Evolutionary conservation across 2,329 filamentous ascomycete species (phyloP).

Genomic region (Ascosphaera apis): DNA sequence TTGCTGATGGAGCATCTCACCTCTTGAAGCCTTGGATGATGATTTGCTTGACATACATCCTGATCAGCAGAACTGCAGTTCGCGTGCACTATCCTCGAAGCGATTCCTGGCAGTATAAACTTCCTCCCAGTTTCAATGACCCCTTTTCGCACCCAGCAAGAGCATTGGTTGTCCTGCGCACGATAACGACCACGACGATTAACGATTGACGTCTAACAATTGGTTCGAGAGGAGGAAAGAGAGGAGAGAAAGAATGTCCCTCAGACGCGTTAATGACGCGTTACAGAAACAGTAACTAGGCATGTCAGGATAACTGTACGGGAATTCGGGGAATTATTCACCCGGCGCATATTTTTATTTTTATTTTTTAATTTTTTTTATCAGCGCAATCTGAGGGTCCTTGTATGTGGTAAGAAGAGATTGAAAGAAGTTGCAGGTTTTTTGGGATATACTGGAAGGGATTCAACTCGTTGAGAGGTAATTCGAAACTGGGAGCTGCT

Average conservation of each 20-base stretch:
- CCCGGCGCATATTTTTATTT: not conserved
- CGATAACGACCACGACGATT: not conserved
- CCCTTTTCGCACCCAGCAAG: not conserved
- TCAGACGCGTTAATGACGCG: slow-evolving; percentile 10
- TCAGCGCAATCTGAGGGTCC: too few species aligned
- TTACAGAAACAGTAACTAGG: not conserved
- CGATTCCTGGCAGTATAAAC: not conserved
- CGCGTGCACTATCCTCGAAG: too few species aligned
- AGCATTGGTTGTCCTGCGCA: not conserved
- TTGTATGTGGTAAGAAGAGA: too few species aligned
- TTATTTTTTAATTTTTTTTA: not conserved
- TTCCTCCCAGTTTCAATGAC: not conserved
- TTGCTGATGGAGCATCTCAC: slow-evolving; percentile 23
- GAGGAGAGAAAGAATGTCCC: too few species aligned
- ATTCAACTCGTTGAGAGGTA: too few species aligned
- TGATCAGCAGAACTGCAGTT: slow-evolving; percentile 9
- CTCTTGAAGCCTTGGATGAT: slow-evolving; percentile 99
- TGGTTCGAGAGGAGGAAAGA: too few species aligned
- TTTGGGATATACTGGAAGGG: too few species aligned
- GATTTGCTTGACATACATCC: slow-evolving; percentile 98
- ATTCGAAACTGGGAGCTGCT: too few species aligned
- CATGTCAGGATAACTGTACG: not conserved
- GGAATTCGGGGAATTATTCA: not conserved
- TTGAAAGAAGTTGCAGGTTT: too few species aligned
- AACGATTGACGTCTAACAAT: too few species aligned